phyloP scores from a whole-genome alignment of 495 filamentous ascomycete species.

The Neurospora cerealis region DNA sequence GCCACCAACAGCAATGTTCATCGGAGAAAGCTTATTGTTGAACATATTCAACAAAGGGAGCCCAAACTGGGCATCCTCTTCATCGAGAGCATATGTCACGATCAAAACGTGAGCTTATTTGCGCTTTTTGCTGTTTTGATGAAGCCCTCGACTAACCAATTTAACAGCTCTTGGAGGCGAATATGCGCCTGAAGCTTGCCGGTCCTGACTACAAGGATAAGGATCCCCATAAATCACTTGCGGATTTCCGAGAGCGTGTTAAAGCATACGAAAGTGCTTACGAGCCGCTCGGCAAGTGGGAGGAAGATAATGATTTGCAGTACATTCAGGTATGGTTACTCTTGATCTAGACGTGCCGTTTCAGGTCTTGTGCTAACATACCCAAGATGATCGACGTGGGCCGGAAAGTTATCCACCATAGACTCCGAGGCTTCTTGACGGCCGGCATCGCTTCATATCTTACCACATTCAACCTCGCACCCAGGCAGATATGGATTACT shows the following conservation, averaged over 20 bases:
- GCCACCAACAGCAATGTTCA: slow-evolving; percentile 92
- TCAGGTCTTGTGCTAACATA: background rate
- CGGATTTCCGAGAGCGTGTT: slow-evolving; percentile 91
- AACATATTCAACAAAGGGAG: slow-evolving; percentile 71
- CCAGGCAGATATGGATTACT: slow-evolving; percentile 96
- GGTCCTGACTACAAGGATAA: slow-evolving; percentile 93
- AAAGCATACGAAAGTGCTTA: slow-evolving; percentile 88
- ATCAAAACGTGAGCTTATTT: slow-evolving; percentile 43
- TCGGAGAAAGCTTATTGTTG: slow-evolving; percentile 71
- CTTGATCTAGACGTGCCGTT: background rate
- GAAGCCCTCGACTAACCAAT: background rate
- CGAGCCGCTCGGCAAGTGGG: slow-evolving; percentile 80
- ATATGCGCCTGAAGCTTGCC: slow-evolving; percentile 96
- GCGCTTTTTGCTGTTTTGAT: background rate
- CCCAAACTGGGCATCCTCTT: slow-evolving; percentile 86
- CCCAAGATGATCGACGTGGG: slow-evolving; percentile 91
- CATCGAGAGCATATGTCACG: slow-evolving; percentile 86
- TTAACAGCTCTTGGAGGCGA: slow-evolving; percentile 67
- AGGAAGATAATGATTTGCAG: slow-evolving; percentile 79
- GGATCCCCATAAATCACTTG: slow-evolving; percentile 71
- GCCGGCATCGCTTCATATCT: slow-evolving; percentile 87
- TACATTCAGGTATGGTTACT: slow-evolving; percentile 58
- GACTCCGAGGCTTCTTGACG: slow-evolving; percentile 82
- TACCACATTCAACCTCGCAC: slow-evolving; percentile 90
- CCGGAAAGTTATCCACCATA: slow-evolving; percentile 81